Conservation (phyloP, 345 rosid species). For the Linum usitatissimum region DNA sequence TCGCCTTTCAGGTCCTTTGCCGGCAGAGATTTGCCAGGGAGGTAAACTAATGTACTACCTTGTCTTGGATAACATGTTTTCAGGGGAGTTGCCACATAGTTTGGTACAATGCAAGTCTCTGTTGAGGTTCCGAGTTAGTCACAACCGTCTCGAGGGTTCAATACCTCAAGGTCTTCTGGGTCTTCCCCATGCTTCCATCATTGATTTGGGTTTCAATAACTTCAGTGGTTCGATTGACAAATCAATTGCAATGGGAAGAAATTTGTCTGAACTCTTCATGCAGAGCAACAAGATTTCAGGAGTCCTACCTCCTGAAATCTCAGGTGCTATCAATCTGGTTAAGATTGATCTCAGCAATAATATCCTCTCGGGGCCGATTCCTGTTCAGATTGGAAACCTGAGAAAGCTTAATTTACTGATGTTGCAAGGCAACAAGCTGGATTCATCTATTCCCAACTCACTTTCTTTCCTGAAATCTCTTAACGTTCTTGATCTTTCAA, state of each 20-base stretch:
- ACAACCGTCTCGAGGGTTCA: slow-evolving; percentile 50
- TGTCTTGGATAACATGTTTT: slow-evolving; percentile 51
- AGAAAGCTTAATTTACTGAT: slow-evolving; percentile 59
- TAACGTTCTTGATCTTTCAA: slow-evolving; percentile 80
- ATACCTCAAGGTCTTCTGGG: slow-evolving; percentile 53
- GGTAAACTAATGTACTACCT: slow-evolving; percentile 73
- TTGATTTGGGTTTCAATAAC: slow-evolving; percentile 60
- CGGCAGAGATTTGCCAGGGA: slow-evolving; percentile 50
- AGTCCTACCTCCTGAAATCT: slow-evolving; percentile 52
- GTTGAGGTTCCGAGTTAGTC: slow-evolving; percentile 65
- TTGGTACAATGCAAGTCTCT: slow-evolving; percentile 58
- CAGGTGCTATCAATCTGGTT: slow-evolving; percentile 55
- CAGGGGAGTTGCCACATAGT: slow-evolving; percentile 52
- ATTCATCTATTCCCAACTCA: slow-evolving; percentile 55
- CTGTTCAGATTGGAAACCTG: slow-evolving; percentile 60
- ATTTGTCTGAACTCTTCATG: slow-evolving; percentile 74
- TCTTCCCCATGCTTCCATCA: slow-evolving; percentile 77
- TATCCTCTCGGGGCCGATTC: slow-evolving; percentile 60
- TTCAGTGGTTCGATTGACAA: slow-evolving; percentile 56
- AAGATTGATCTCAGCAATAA: slow-evolving; percentile 87
- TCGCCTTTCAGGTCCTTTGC: slow-evolving; percentile 59
- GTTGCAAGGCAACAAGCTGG: slow-evolving; percentile 55
- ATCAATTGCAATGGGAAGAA: slow-evolving; percentile 44
- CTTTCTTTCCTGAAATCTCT: slow-evolving; percentile 59
- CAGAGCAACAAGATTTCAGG: slow-evolving; percentile 68